phyloP scores from a whole-genome alignment of 164 flowering plant species.

The Echeveria elegans region DNA sequence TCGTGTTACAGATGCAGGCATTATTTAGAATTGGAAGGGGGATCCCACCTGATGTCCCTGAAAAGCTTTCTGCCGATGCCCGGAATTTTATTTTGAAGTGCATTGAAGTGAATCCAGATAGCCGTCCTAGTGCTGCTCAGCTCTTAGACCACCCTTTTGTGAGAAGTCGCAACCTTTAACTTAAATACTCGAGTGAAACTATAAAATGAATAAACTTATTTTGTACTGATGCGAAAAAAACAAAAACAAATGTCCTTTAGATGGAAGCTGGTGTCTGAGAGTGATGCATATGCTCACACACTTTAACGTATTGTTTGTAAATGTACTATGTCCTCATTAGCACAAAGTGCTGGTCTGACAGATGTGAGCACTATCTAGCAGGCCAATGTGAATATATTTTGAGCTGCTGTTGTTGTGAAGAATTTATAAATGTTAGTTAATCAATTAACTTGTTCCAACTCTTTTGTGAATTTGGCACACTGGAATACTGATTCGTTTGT shows the following conservation, averaged over 20 bases:
- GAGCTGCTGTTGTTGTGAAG: too few relatives aligned
- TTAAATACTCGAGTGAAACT: neutral
- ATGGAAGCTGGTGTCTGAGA: neutral
- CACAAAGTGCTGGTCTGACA: neutral
- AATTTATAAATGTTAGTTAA: too few relatives aligned
- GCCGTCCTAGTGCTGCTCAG: constrained; percentile 69
- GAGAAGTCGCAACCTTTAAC: constrained; percentile 19
- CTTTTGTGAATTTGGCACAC: too few relatives aligned
- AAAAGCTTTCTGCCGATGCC: constrained; percentile 61
- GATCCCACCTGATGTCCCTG: constrained; percentile 56
- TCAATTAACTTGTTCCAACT: too few relatives aligned
- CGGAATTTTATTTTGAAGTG: constrained; percentile 61
- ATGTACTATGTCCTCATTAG: too few relatives aligned
- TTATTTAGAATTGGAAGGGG: constrained; percentile 69
- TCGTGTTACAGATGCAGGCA: constrained; percentile 59
- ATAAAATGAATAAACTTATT: neutral
- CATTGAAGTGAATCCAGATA: constrained; percentile 51
- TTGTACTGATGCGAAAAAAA: neutral
- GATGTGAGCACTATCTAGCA: neutral
- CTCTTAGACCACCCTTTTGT: constrained; percentile 80
- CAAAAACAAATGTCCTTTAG: neutral
- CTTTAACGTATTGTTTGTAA: neutral
- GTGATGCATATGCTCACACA: neutral
- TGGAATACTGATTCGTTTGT: too few relatives aligned
- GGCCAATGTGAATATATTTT: too few relatives aligned